Evolutionary conservation across 2,329 filamentous ascomycete species (phyloP), one percentile per base, ranked within the genome.

Genomic region (Acarospora socialis): DNA sequence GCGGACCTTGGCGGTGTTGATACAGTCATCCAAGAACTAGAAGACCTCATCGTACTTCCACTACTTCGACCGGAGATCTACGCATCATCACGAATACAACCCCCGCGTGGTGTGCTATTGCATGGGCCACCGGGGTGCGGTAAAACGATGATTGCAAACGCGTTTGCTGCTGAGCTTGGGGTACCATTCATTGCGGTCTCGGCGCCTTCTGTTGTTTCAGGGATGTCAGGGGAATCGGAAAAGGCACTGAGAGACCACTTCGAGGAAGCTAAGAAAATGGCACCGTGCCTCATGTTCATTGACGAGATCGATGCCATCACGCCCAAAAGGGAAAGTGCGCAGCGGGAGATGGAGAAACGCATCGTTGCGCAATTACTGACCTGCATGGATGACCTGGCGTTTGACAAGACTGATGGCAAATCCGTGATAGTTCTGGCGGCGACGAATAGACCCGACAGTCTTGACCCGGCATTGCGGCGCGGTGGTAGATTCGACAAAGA

Each of bases 221-320:
- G 82, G 13, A 90, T 87, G 74, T 90, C 81, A 20, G 82, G 82
- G 45, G 83, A 90, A 50, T 87, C 81, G 0, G 82, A 92, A 53
- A 86, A 86, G 59, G 82, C 83, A 38, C 71, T 92, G 17, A 66
- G 82, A 21, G 81, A 87, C 42, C 67, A 83, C 28, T 92, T 92
- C 39, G 86, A 95, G 8, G 81, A 90, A 48, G 90, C 90, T 0
- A 82, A 81, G 51, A 70, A 73, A 34, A 67, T 86, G 21, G 86
- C 87, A 0, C 90, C 90, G 0, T 92, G 83, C 47, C 65, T 98
- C 4, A 68, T 98, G 4, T 92, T 94, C 48, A 80, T 95, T 35
- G 84, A 93, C 44, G 79, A 93, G 44, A 81, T 95, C 32, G 86
- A 98, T 53, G 77, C 79, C 3, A 90, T 95, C 46, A 81, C 84